Conservation (phyloP, 331 rosid genomes). For the Rosa hybrid region DNA sequence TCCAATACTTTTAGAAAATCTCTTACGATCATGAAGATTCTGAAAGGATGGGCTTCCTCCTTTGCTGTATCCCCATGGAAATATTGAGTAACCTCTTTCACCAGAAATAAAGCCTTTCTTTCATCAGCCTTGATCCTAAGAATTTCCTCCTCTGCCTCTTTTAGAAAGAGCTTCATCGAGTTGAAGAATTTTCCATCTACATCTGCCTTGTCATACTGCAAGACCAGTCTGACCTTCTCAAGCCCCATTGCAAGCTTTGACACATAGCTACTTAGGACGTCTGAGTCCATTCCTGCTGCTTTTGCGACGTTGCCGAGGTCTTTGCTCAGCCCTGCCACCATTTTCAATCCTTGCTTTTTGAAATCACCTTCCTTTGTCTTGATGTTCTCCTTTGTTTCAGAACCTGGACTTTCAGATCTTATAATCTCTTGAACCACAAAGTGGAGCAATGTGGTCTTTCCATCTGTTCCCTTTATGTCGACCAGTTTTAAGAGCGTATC, state of each 20-base stretch:
- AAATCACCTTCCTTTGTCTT: conserved; percentile 68
- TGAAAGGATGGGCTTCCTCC: conserved; percentile 95
- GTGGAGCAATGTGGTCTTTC: conserved; percentile 93
- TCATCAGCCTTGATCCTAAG: conserved; percentile 66
- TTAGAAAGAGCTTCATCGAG: conserved; percentile 74
- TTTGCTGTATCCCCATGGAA: conserved; percentile 86
- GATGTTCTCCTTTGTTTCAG: conserved; percentile 49
- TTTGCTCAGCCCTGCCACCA: conserved; percentile 87
- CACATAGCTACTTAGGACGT: conserved; percentile 84
- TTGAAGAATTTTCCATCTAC: conserved; percentile 66
- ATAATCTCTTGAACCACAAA: conserved; percentile 99
- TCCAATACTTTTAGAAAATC: conserved; percentile 81
- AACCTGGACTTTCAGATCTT: conserved; percentile 74
- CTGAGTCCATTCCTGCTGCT: conserved; percentile 99
- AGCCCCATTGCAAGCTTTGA: conserved; percentile 94
- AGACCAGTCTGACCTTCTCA: conserved; percentile 71
- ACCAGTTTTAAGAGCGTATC: conserved; percentile 91
- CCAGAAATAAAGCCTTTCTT: conserved; percentile 70
- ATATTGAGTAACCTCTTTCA: conserved; percentile 87
- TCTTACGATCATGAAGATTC: conserved; percentile 93
- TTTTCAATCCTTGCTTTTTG: conserved; percentile 78
- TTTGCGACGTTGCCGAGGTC: conserved; percentile 82
- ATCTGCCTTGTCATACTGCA: conserved; percentile 70
- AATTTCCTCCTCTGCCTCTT: conserved; percentile 80
- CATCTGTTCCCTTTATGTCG: conserved; percentile 97